These are phyloP conservation scores for Asterochloris sp. DNA, from an alignment of 139 green algal genomes.

Conservation along the genomic window DNA sequence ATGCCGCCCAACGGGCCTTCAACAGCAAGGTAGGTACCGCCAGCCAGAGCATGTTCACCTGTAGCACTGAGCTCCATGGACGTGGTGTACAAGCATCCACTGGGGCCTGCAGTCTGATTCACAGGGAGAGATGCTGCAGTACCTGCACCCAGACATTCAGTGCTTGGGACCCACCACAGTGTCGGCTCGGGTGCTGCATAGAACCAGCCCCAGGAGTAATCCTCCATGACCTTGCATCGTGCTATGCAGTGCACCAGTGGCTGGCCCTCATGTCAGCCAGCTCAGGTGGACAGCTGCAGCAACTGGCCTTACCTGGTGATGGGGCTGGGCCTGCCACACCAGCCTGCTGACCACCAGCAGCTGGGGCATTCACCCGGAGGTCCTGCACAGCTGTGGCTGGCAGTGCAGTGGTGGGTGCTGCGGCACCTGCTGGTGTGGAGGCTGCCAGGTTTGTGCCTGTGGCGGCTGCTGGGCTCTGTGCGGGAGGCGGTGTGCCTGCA, in stretches of 20 bases:
- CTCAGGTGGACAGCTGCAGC: background rate
- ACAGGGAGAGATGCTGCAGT: background rate
- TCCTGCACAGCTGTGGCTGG: background rate
- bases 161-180: background rate
- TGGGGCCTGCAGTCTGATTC: background rate
- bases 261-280: background rate
- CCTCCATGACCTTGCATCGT: background rate
- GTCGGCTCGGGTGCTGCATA: background rate
- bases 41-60: no score
- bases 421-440: no score
- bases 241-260: background rate
- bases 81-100: conserved; percentile 20
- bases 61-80: conserved; percentile 12
- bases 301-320: background rate
- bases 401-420: background rate
- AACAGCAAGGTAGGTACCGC: no score
- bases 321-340: background rate
- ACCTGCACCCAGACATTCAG: background rate
- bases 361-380: background rate
- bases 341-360: background rate
- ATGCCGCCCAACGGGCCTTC: no score
- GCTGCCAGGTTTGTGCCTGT: no score
- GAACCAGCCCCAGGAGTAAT: background rate
- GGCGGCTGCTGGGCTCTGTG: no score
- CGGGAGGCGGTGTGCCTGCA: no score